Evolutionary conservation across 352 stramenopile species (phyloP), one percentile per base, ranked within the genome.

Genomic region (Aphanomyces euteiches): DNA sequence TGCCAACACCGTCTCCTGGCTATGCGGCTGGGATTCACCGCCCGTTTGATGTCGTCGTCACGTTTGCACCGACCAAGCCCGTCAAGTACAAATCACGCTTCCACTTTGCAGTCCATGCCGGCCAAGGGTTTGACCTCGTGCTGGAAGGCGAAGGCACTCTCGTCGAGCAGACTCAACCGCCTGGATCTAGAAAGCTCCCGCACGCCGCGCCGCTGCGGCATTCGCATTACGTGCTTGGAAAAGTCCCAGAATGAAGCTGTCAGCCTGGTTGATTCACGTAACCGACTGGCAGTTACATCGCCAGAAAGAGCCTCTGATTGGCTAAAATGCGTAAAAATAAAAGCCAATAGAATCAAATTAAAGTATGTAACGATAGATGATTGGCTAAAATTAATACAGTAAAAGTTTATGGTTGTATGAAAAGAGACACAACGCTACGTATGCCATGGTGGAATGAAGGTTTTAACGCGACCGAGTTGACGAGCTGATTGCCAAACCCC

Each of bases 111-210:
- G 83, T 94, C 3, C 75, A 78, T 28, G 59, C 84, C 41, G 86
- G 84, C 21, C 67, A 80, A 21, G 83, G 83, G 59, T 90, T 86
- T 61, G 86, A 94, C 61, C 64, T 94, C 15, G 78, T 89, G 39
- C 73, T 94, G 15, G 79, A 92, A 72, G 86, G 86, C 28, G 75
- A 80, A 17, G 83, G 84, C 1, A 84, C 90, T 57, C 75, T 91
- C 34, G 72, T 82, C 28, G 84, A 93, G 67, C 56, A 72, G 19
- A 71, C 83, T 4, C 53, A 54, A 13, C 13, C 34, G n/a, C 4
- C 19, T n/a, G 40, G 53, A 13, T 70, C 64, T 21, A 54, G 64
- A 37, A 21, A 36, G 8, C 15, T 70, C 8, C 64, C 64, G 3
- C 64, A 50, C 7, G 64, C 64, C 6, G 43, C 21, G 40, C 64